Percentiles rank a stretch among this genome's conserved stretches.
Evolutionary conservation across 2,329 filamentous ascomycete species (phyloP).

Genomic region (Fusarium coicis): DNA sequence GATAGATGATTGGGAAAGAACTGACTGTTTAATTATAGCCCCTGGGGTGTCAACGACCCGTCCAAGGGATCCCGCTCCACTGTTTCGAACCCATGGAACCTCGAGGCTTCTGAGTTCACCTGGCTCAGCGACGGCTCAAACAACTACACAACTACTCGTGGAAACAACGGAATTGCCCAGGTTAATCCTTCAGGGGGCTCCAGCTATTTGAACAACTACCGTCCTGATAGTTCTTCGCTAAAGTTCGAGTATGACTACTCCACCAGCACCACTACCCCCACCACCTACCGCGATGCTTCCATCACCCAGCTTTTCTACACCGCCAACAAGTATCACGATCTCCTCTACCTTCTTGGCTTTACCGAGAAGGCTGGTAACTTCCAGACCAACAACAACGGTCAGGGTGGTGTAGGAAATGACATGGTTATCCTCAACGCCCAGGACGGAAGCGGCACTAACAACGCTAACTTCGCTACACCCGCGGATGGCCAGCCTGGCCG

Average conservation of each 20-base stretch:
- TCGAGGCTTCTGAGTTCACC: slow-evolving; percentile 59
- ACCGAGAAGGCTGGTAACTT: slow-evolving; percentile 69
- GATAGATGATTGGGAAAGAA: fast-evolving
- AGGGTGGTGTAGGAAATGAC: slow-evolving; percentile 63
- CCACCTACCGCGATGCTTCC: slow-evolving; percentile 63
- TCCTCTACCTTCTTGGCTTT: slow-evolving; percentile 68
- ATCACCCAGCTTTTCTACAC: slow-evolving; percentile 71
- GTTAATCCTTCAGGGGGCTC: slow-evolving; percentile 55
- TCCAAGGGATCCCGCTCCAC: slow-evolving; percentile 57
- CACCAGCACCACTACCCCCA: slow-evolving; percentile 47
- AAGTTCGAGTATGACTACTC: slow-evolving; percentile 61
- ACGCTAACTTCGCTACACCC: slow-evolving; percentile 67
- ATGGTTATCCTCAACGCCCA: slow-evolving; percentile 67
- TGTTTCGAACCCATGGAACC: slow-evolving; percentile 61
- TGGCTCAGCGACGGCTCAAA: slow-evolving; percentile 62
- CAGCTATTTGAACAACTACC: slow-evolving; percentile 52
- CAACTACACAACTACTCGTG: slow-evolving; percentile 63
- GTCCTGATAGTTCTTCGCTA: slow-evolving; percentile 53
- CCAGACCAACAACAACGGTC: slow-evolving; percentile 65
- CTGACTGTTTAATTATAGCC: slow-evolving; percentile 34
- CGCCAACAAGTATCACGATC: slow-evolving; percentile 67
- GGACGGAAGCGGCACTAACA: slow-evolving; percentile 65
- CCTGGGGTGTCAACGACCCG: slow-evolving; percentile 66
- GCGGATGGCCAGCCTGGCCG: slow-evolving; percentile 61
- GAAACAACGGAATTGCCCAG: slow-evolving; percentile 70